Base-by-base conservation (phyloP, 2,329 filamentous ascomycete species). In the Colletotrichum lupini region DNA sequence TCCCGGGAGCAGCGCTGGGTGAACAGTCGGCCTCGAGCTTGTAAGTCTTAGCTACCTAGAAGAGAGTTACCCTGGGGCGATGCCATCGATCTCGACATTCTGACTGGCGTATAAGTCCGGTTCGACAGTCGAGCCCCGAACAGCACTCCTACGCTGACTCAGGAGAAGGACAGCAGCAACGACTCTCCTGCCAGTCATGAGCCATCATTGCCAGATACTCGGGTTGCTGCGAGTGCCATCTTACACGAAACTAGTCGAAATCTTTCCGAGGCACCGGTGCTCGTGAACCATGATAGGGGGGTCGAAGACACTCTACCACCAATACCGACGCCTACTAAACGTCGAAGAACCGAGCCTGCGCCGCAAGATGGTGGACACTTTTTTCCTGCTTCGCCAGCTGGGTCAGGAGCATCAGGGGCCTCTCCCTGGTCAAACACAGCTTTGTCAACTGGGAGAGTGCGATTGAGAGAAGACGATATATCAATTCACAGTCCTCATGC, bases 1-100 rank as follows among this genome's bases (percentile, higher is more conserved):
- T 42, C 81, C 60, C 78, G 77, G 5, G 77, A 81, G 64, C 82
- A 84, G 74, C 78, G 80, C 68, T 83, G 82, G 82, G 81, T 83
- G 8, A 81, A 79, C 8, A 82, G 80, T 55, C 77, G 80, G 35
- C 79, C 81, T 0, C 78, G 76, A 60, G 77, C 82, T 37, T 83
- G 82, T 84, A 68, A 67, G 82, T 76, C 11, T 58, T 24, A 6
- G 4, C 6, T 19, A 2, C 22, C 55, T 3, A 5, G 26, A 1
- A 16, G 14, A 8, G 8, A 16, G 0, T 11, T 32, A 4, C 12
- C 4, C 14, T 57, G 24, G 4, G 37, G 37, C 14, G 26, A 28
- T 28, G 6, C 26, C 9, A 9, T 19, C 26, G 16, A n/a, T 4
- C 24, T 22, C 14, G 19, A 22, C 7, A 32, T 19, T 30, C 58